These are phyloP conservation scores for Vachellia pachyceras DNA, from an alignment of 306 rosid species.

Conservation along the genomic window DNA sequence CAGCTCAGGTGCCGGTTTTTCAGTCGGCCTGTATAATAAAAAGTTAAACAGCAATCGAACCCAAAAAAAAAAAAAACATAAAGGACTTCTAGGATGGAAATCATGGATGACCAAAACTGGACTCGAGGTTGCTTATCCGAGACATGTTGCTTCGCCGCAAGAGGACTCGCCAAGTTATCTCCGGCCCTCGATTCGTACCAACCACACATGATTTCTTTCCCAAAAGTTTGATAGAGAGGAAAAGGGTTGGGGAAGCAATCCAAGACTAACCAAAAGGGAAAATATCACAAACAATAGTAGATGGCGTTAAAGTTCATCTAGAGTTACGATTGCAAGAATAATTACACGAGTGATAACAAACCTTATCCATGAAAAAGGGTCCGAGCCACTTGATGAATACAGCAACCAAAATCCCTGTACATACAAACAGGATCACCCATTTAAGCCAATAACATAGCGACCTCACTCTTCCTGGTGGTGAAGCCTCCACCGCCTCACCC, in stretches of 20 bases:
- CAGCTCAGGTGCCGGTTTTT: background rate
- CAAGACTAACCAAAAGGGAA: background rate
- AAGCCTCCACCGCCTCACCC: slow-evolving; percentile 37
- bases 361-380: slow-evolving; percentile 79
- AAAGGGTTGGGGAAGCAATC: background rate
- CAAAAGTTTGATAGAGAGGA: background rate
- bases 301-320: background rate
- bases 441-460: slow-evolving; percentile 63
- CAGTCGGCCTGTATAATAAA: background rate
- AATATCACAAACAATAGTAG: background rate
- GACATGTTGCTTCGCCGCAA: background rate
- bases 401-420: slow-evolving; percentile 53
- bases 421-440: slow-evolving; percentile 43
- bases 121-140: background rate
- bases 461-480: slow-evolving; percentile 35
- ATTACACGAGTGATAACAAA: slow-evolving; percentile 27
- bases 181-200: background rate
- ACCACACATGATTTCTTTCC: background rate
- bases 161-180: background rate
- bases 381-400: slow-evolving; percentile 73
- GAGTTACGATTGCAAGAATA: background rate
- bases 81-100: slow-evolving; percentile 3
- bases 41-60: background rate
- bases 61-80: background rate
- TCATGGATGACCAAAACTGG: background rate